Conservation (phyloP, 768 basidiomycete species). For the Lenzites betulinus region DNA sequence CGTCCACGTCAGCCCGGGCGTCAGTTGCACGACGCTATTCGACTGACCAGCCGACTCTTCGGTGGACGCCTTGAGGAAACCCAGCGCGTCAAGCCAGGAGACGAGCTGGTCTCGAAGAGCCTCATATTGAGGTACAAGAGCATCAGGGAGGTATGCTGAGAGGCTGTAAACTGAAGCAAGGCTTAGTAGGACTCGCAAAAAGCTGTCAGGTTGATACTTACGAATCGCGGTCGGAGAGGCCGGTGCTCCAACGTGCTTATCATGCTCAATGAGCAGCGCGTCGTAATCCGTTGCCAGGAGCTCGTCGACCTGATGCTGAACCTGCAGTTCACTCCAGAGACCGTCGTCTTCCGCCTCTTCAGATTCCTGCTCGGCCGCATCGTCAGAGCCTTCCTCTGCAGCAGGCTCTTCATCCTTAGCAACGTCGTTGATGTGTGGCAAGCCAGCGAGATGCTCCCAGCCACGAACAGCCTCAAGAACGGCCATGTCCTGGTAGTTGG, state of each 20-base stretch:
- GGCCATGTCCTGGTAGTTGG: constrained; percentile 99
- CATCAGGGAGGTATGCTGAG: constrained; percentile 84
- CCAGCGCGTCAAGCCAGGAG: constrained; percentile 64
- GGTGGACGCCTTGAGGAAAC: constrained; percentile 48
- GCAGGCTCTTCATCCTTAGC: constrained; percentile 46
- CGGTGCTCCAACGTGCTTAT: constrained; percentile 60
- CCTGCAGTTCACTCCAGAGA: constrained; percentile 58
- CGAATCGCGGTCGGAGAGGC: constrained; percentile 44
- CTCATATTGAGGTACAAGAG: constrained; percentile 72
- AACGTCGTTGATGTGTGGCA: constrained; percentile 73
- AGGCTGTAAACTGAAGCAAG: constrained; percentile 70
- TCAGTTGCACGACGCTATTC: background rate
- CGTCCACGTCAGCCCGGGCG: background rate
- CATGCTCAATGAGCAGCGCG: constrained; percentile 74
- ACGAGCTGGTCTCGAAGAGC: constrained; percentile 59
- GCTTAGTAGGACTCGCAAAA: background rate
- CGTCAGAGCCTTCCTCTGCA: constrained; percentile 30
- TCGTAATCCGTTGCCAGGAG: constrained; percentile 70
- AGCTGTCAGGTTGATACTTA: constrained; percentile 40
- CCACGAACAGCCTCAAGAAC: constrained; percentile 95
- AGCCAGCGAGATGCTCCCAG: constrained; percentile 75
- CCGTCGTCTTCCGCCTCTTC: constrained; percentile 62
- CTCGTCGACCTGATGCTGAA: constrained; percentile 57
- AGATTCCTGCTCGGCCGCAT: constrained; percentile 25
- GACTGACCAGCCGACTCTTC: constrained; percentile 45